phyloP scores from a whole-genome alignment of 2,329 filamentous ascomycete species.

The Diplodia intermedia region DNA sequence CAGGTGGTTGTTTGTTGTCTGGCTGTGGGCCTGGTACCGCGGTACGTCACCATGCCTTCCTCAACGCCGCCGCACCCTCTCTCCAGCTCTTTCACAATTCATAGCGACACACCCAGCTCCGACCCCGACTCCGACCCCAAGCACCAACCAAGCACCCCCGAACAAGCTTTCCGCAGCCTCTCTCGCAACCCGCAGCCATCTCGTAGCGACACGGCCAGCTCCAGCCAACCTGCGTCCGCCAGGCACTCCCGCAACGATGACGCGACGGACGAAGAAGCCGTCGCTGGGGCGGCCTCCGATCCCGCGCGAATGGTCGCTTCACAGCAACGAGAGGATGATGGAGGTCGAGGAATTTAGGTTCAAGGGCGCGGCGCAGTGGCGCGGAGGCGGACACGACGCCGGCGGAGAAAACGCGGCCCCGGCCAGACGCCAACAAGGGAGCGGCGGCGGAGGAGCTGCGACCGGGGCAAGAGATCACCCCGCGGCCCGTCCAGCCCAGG shows the following conservation, averaged over 20 bases:
- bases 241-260: neutral
- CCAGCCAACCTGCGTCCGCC: neutral
- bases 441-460: neutral
- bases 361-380: neutral
- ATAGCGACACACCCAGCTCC: too few relatives aligned
- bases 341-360: neutral
- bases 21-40: too few relatives aligned
- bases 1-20: slow-evolving; percentile 6
- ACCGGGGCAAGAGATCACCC: neutral
- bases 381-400: neutral
- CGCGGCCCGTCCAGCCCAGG: slow-evolving; percentile 14
- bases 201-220: slow-evolving; percentile 1
- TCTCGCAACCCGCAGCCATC: neutral
- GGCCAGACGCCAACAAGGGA: neutral
- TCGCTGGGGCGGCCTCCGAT: neutral
- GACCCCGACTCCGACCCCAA: too few relatives aligned
- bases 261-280: neutral
- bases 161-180: neutral
- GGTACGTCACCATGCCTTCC: neutral
- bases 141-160: neutral
- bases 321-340: neutral
- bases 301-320: neutral
- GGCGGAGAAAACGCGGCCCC: slow-evolving; percentile 13
- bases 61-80: neutral
- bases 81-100: too few relatives aligned